Base-by-base conservation (phyloP, 164 flowering plant species). In the Magnolia changhungtana region DNA sequence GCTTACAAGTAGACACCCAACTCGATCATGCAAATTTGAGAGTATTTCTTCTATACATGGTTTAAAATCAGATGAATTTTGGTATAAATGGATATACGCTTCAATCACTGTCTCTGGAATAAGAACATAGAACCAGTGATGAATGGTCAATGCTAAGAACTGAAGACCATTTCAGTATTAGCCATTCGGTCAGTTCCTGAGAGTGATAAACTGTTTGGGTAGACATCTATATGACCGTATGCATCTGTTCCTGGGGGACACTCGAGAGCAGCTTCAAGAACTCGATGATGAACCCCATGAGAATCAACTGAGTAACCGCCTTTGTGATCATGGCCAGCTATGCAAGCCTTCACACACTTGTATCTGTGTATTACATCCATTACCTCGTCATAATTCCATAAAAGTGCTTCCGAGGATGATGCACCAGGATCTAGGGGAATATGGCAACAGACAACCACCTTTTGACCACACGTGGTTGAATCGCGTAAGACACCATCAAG, bases 321-420 rank as follows among this genome's bases (percentile, higher is more conserved):
- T 80, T 85, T 86, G 74, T 95, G 98, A 83, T 89, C 96, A 79
- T 95, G 98, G 59, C 98, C 98, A 52, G 91, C 89, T 19, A 95
- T 13, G 84, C 98, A 95, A 70, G 84, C 96, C 85, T 90, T 91
- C 72, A 95, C 98, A 69, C 98, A 92, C 21, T 84, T 81, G 73
- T 89, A 91, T 63, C 79, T 82, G 73, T 95, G 96, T 76, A 93
- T 89, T 59, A 93, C 80, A 45, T 82, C 86, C 93, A 93, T 90
- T 20, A 96, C 99, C 85, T 93, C 96, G 63, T 91, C 89, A 18
- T 87, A 94, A 77, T 96, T 96, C 99, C 99, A 96, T 55, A 94
- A 71, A 67, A 96, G 86, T 18, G 98, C 91, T 83, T 81, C 93
- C 55, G 71, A 23, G 10, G 84, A 79, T 66, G 91, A 75, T 55